These are phyloP conservation scores for Usnea hakonensis DNA, from an alignment of 495 filamentous ascomycete species.

Conservation along the genomic window DNA sequence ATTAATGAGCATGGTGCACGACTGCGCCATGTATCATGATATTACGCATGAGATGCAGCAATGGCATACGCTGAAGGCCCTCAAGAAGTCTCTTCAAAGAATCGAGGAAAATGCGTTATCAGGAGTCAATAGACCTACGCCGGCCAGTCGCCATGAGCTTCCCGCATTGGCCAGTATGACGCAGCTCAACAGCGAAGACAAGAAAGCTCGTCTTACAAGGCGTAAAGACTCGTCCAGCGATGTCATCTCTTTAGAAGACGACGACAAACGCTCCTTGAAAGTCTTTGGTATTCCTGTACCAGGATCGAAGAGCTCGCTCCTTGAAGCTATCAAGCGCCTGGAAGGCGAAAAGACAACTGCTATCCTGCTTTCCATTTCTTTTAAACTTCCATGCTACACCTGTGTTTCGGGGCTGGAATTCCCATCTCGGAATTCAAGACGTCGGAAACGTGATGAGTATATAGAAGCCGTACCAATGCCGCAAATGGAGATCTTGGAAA, in stretches of 20 bases:
- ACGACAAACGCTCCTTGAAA: not conserved
- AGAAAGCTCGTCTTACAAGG: not conserved
- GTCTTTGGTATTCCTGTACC: not conserved
- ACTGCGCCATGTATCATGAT: not conserved
- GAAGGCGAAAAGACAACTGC: constrained; percentile 6
- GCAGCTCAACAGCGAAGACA: not conserved
- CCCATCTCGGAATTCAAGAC: not conserved
- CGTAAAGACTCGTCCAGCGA: not conserved
- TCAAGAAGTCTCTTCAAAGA: not conserved
- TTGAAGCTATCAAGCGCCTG: constrained; percentile 7
- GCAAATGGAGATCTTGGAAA: constrained; percentile 26
- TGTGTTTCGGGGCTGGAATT: constrained; percentile 16
- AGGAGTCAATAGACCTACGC: not conserved
- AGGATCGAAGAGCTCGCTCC: not conserved
- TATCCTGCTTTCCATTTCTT: constrained; percentile 13
- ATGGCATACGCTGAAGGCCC: not conserved
- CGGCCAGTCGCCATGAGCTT: not conserved
- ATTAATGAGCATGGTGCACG: constrained; percentile 4
- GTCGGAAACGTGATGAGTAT: not conserved
- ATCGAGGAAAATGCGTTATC: not conserved
- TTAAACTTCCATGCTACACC: constrained; percentile 24
- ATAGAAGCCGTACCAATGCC: not conserved
- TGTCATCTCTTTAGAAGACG: not conserved
- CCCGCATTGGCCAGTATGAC: not conserved
- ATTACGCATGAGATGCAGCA: not conserved